Evolutionary conservation across 2,329 filamentous ascomycete species (phyloP).

Genomic region (Akanthomyces dipterigenus): DNA sequence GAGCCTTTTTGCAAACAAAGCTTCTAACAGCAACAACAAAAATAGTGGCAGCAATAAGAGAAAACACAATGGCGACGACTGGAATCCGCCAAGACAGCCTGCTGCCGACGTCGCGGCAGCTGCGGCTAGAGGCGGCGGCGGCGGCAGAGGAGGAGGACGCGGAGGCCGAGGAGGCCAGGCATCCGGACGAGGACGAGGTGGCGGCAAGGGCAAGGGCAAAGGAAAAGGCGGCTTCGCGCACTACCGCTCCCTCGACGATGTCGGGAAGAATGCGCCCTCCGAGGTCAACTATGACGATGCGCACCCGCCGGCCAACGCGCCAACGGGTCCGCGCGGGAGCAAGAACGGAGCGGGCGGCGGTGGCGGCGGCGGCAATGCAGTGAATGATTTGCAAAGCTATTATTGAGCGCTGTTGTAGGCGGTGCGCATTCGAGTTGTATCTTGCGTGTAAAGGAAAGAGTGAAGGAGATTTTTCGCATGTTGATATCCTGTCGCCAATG

Average conservation of each 20-base stretch:
- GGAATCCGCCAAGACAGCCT: constrained; percentile 24
- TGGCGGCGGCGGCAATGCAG: constrained; percentile 13
- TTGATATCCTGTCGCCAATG: no score
- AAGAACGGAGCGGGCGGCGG: background rate
- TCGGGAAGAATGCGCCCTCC: constrained; percentile 39
- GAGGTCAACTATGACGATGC: constrained; percentile 44
- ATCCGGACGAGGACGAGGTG: constrained; percentile 29
- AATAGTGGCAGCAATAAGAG: constrained; percentile 54
- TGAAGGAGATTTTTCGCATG: no score
- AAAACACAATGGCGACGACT: constrained; percentile 44
- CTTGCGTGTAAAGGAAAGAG: no score
- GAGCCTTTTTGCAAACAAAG: constrained; percentile 53
- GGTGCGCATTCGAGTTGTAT: no score
- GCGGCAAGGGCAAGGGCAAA: constrained; percentile 32
- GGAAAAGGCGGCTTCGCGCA: constrained; percentile 43
- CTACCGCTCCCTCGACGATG: constrained; percentile 64
- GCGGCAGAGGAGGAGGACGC: constrained; percentile 18
- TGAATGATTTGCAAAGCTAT: constrained; percentile 33
- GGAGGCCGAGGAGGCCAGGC: constrained; percentile 29
- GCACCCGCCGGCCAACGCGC: constrained; percentile 21
- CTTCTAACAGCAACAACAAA: constrained; percentile 44
- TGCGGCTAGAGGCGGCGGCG: background rate
- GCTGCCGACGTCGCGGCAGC: background rate
- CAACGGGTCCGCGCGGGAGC: constrained; percentile 17
- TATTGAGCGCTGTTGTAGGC: constrained; percentile 24